phyloP scores from a whole-genome alignment of 2,329 filamentous ascomycete species.

The Sordariomycetes sp. region DNA sequence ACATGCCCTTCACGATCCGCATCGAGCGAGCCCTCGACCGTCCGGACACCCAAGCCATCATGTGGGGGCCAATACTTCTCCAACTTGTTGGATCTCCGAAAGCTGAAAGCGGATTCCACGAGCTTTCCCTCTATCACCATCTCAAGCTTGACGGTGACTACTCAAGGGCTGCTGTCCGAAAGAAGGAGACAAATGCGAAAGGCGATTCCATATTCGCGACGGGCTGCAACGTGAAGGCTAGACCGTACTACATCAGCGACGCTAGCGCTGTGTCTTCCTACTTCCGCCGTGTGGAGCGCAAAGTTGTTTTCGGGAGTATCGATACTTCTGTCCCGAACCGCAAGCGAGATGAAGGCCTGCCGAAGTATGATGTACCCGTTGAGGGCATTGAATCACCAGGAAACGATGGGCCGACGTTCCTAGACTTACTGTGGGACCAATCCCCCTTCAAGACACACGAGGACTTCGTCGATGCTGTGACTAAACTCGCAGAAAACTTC shows the following conservation, averaged over 20 bases:
- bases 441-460: constrained; percentile 17
- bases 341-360: constrained; percentile 18
- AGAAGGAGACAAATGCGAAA: constrained; percentile 8
- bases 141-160: constrained; percentile 21
- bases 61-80: constrained; percentile 19
- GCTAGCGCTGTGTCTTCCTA: constrained; percentile 17
- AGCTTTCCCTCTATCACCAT: constrained; percentile 18
- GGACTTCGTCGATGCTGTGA: constrained; percentile 14
- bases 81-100: constrained; percentile 16
- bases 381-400: constrained; percentile 16
- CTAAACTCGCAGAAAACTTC: constrained; percentile 10
- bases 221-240: constrained; percentile 7
- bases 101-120: constrained; percentile 12
- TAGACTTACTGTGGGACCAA: constrained; percentile 19
- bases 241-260: constrained; percentile 20
- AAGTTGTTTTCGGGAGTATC: constrained; percentile 16
- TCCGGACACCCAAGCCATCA: constrained; percentile 19
- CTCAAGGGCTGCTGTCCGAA: constrained; percentile 11
- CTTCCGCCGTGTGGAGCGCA: constrained; percentile 18
- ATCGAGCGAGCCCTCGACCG: constrained; percentile 19
- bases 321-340: constrained; percentile 16
- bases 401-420: constrained; percentile 19
- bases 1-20: constrained; percentile 19
- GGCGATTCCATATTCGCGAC: constrained; percentile 17
- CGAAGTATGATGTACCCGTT: constrained; percentile 18